Evolutionary conservation across 306 rosid species (phyloP).

Genomic region (Urtica urens): DNA sequence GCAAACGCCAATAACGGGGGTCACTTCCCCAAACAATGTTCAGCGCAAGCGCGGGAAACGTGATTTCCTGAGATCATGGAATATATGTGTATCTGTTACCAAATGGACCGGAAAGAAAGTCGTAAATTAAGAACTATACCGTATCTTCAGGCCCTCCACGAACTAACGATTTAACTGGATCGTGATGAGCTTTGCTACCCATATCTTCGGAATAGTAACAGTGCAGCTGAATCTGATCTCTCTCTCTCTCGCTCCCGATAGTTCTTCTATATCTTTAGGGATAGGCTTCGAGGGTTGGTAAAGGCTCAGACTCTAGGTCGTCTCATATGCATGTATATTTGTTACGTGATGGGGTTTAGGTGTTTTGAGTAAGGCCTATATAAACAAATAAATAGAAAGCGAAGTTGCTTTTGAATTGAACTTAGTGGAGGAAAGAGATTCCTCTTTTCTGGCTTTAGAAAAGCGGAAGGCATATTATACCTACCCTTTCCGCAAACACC

Average conservation of each 20-base stretch:
- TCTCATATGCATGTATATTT: slow-evolving; percentile 3
- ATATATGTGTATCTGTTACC: too few species aligned
- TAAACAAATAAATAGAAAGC: slow-evolving; percentile 2
- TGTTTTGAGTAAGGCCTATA: neutral
- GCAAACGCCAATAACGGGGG: slow-evolving; percentile 28
- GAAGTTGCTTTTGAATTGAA: neutral
- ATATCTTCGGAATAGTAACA: neutral
- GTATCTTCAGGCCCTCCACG: too few species aligned
- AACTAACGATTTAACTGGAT: too few species aligned
- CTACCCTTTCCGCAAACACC: too few species aligned
- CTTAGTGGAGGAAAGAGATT: neutral
- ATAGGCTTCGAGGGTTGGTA: neutral
- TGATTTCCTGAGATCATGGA: neutral
- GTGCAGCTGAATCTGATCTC: neutral
- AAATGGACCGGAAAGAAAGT: too few species aligned
- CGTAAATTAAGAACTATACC: too few species aligned
- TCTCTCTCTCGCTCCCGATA: neutral
- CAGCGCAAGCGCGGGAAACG: slow-evolving; percentile 11
- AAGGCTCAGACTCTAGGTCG: neutral
- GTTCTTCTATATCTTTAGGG: neutral
- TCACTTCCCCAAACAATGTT: slow-evolving; percentile 38
- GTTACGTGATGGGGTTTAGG: neutral
- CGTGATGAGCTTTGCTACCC: slow-evolving; percentile 18
- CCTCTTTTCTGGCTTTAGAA: neutral
- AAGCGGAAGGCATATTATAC: neutral